Conservation (phyloP, 108 stramenopile species). For the Cyclostephanos tholiformis region DNA sequence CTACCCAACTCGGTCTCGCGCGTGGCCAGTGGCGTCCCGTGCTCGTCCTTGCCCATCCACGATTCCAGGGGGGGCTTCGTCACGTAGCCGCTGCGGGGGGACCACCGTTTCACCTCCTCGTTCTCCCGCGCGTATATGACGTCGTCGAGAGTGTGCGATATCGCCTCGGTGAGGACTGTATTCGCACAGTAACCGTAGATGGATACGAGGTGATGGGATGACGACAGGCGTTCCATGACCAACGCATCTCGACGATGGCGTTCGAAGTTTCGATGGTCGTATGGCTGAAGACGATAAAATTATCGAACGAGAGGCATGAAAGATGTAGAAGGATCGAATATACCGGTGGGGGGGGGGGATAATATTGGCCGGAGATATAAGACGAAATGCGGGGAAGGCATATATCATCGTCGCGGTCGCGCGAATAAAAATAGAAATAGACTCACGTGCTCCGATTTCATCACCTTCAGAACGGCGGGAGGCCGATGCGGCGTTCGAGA, state of each 20-base stretch:
- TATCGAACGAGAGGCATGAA: too few species aligned
- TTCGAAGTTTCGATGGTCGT: slow-evolving; percentile 75
- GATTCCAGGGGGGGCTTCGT: slow-evolving; percentile 33
- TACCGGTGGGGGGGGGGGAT: too few species aligned
- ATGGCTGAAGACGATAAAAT: slow-evolving; percentile 4
- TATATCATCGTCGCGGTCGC: too few species aligned
- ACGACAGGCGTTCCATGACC: slow-evolving; percentile 72
- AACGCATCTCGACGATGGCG: slow-evolving; percentile 86
- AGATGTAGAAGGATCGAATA: too few species aligned
- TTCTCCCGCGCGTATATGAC: slow-evolving; percentile 52
- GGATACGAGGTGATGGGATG: slow-evolving; percentile 60
- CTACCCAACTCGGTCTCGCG: slow-evolving; percentile 48
- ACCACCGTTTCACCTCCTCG: slow-evolving; percentile 25
- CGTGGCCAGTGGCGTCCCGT: slow-evolving; percentile 36
- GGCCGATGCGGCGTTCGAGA: background rate
- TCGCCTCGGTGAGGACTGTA: slow-evolving; percentile 72
- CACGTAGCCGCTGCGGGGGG: slow-evolving; percentile 33
- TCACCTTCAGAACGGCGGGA: slow-evolving; percentile 72
- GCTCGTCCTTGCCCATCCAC: slow-evolving; percentile 47
- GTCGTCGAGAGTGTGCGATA: slow-evolving; percentile 59
- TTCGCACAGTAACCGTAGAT: slow-evolving; percentile 83
- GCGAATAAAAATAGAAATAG: background rate
- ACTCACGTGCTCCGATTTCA: slow-evolving; percentile 70
- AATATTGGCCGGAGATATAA: background rate
- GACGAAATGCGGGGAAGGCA: too few species aligned